Evolutionary conservation across 257 asterid species (phyloP).

Genomic region (Anisodus acutangulus): DNA sequence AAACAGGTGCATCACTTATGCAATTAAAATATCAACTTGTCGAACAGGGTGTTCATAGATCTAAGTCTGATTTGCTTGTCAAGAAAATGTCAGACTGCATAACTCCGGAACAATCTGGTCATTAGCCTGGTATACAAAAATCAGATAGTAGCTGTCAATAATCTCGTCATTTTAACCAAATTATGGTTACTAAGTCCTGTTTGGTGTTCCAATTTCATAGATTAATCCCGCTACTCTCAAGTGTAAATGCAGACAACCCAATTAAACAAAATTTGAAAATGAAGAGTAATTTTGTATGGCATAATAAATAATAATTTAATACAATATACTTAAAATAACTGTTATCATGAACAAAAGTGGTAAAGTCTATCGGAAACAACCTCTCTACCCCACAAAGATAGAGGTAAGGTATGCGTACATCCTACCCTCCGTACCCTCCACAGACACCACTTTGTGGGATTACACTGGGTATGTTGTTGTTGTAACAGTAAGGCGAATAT

Average conservation of each 20-base stretch:
- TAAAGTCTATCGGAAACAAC: no score
- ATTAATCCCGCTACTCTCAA: background rate
- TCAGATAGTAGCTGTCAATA: background rate
- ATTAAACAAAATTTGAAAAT: conserved; percentile 11
- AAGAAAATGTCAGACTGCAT: background rate
- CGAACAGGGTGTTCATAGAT: background rate
- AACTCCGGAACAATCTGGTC: conserved; percentile 15
- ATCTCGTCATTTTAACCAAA: background rate
- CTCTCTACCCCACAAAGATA: no score
- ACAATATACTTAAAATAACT: background rate
- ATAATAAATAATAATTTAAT: background rate
- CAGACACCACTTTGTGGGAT: background rate
- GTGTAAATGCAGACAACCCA: background rate
- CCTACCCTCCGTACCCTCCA: no score
- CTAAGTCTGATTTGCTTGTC: background rate
- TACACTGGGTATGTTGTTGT: no score
- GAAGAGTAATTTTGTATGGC: background rate
- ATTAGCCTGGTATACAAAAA: conserved; percentile 19
- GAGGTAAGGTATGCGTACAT: no score
- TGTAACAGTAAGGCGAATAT: background rate
- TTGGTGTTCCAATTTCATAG: background rate
- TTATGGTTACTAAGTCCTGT: conserved; percentile 7
- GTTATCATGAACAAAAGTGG: background rate
- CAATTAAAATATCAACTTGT: background rate
- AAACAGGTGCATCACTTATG: background rate